These are phyloP conservation scores for Knufia fluminis DNA, from an alignment of 2,329 filamentous ascomycete genomes.

Conservation along the genomic window DNA sequence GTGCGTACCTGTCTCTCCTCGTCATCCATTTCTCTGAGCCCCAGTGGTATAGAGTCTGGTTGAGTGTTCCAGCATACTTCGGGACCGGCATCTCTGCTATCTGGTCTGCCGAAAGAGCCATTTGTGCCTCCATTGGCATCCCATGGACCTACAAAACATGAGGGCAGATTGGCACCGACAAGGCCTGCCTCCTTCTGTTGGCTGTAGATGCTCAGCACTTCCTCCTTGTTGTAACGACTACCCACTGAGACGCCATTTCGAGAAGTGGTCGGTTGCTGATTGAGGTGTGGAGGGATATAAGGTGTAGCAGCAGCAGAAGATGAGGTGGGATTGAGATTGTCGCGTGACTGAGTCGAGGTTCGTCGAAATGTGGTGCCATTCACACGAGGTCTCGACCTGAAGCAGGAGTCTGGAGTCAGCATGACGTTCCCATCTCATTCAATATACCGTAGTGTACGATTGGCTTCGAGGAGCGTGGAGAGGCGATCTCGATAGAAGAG, in stretches of 20 bases:
- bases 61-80: slow-evolving; percentile 82
- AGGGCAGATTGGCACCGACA: slow-evolving; percentile 52
- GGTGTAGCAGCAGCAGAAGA: slow-evolving; percentile 37
- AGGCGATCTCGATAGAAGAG: background rate
- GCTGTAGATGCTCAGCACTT: slow-evolving; percentile 66
- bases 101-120: slow-evolving; percentile 58
- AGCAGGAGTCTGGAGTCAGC: slow-evolving; percentile 16
- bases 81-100: slow-evolving; percentile 72
- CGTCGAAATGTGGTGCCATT: slow-evolving; percentile 61
- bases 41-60: slow-evolving; percentile 61
- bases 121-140: slow-evolving; percentile 56
- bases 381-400: slow-evolving; percentile 52
- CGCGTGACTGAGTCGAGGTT: slow-evolving; percentile 45
- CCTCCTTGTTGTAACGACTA: slow-evolving; percentile 66
- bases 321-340: slow-evolving; percentile 29
- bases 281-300: slow-evolving; percentile 55
- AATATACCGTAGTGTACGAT: background rate
- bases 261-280: slow-evolving; percentile 33
- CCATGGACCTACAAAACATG: slow-evolving; percentile 68
- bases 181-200: slow-evolving; percentile 45
- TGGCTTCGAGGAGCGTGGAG: background rate
- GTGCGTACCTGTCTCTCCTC: slow-evolving; percentile 54
- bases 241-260: slow-evolving; percentile 46
- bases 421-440: background rate
- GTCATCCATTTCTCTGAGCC: slow-evolving; percentile 61